A percentile compares a stretch with the other conserved stretches of the same genome.
Conservation (phyloP, 1,284 basidiomycete species). For the Trichosporon inkin region DNA sequence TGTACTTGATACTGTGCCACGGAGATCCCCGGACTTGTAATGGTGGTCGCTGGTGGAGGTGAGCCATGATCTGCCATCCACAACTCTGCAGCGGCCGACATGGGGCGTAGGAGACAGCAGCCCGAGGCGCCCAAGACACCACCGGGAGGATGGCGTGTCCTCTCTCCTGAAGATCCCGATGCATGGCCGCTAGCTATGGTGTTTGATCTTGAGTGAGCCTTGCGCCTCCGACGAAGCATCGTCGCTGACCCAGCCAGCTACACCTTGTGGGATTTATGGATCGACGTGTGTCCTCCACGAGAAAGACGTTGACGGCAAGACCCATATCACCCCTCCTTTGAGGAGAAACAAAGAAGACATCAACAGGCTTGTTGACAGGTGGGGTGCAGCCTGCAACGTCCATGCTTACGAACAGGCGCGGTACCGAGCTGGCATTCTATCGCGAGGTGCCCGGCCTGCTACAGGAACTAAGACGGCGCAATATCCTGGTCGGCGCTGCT, state of each 20-base stretch:
- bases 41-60: constrained; percentile 2
- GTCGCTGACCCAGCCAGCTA: constrained; percentile 55
- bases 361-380: constrained; percentile 64
- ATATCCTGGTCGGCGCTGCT: constrained; percentile 65
- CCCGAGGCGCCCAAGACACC: constrained; percentile 13
- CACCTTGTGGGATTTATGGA: constrained; percentile 79
- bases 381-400: constrained; percentile 7
- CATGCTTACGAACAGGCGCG: constrained; percentile 52
- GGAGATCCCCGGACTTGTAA: neutral
- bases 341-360: constrained; percentile 57
- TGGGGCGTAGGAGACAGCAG: constrained; percentile 10
- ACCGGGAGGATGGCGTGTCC: constrained; percentile 18
- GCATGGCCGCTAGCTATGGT: constrained; percentile 66
- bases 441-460: constrained; percentile 71
- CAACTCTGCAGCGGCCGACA: neutral
- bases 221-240: neutral
- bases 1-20: no score
- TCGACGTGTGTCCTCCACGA: constrained; percentile 55
- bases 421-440: constrained; percentile 63
- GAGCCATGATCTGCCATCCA: neutral
- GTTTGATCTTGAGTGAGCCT: constrained; percentile 74
- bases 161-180: constrained; percentile 35
- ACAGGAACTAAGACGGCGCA: constrained; percentile 57
- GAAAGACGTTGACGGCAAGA: constrained; percentile 24
- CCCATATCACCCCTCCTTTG: constrained; percentile 58